Conservation (phyloP, 371 early-diverging fungal species). For the Mycotypha africana region DNA sequence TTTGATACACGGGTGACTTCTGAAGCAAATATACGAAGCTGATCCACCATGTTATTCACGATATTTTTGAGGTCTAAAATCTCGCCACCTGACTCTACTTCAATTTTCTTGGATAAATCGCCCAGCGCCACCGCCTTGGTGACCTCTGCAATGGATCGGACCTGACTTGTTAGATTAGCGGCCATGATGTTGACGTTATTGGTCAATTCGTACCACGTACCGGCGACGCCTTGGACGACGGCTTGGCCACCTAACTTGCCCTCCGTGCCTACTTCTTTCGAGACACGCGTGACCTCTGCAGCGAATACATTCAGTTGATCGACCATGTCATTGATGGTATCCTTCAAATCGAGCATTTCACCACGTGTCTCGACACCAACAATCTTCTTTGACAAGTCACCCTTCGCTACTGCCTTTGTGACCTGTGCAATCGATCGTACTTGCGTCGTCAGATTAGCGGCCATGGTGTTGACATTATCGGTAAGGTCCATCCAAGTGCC, state of each 20-base stretch:
- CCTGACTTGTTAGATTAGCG: conserved; percentile 46
- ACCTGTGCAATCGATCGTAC: conserved; percentile 57
- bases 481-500: conserved; percentile 66
- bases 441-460: conserved; percentile 57
- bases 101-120: conserved; percentile 52
- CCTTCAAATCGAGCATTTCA: conserved; percentile 39
- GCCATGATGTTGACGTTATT: conserved; percentile 55
- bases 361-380: conserved; percentile 40
- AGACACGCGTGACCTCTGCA: conserved; percentile 44
- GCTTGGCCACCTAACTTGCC: conserved; percentile 49
- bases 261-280: conserved; percentile 52
- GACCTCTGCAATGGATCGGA: conserved; percentile 57
- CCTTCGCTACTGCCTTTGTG: conserved; percentile 52
- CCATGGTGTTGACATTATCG: conserved; percentile 63
- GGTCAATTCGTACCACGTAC: conserved; percentile 51
- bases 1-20: conserved; percentile 62
- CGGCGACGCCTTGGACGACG: conserved; percentile 39
- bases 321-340: conserved; percentile 49
- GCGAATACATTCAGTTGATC: conserved; percentile 45
- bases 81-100: conserved; percentile 38
- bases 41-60: conserved; percentile 31
- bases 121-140: conserved; percentile 57
- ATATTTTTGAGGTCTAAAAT: conserved; percentile 18
- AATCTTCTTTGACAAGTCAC: conserved; percentile 40
- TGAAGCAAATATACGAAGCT: conserved; percentile 28